Percentiles rank a stretch among this genome's conserved stretches.
Conservation (phyloP, 2,329 filamentous ascomycete species). For the Clarireedia paspali region DNA sequence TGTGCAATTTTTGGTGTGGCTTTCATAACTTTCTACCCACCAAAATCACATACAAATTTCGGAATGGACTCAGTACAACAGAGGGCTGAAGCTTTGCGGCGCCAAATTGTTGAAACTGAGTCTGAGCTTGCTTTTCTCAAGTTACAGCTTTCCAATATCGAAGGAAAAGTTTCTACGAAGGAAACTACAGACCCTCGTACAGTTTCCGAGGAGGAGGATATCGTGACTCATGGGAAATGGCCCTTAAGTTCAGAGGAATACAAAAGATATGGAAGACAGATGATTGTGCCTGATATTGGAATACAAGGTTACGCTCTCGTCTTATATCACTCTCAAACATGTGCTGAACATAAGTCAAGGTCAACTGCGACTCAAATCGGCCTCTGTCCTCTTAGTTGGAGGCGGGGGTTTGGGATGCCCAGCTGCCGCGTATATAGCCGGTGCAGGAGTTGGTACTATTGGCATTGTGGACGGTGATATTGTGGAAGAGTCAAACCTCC, state of each 20-base stretch:
- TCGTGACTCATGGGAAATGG: slow-evolving; percentile 42
- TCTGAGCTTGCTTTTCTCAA: slow-evolving; percentile 39
- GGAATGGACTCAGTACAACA: slow-evolving; percentile 32
- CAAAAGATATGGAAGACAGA: slow-evolving; percentile 78
- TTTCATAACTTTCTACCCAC: background rate
- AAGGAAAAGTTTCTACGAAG: slow-evolving; percentile 4
- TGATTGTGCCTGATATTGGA: slow-evolving; percentile 79
- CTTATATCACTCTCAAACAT: background rate
- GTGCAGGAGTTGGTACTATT: slow-evolving; percentile 75
- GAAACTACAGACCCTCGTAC: background rate
- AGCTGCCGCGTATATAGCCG: slow-evolving; percentile 85
- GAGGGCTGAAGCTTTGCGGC: slow-evolving; percentile 33
- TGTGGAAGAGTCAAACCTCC: slow-evolving; percentile 85
- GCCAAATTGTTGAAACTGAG: slow-evolving; percentile 42
- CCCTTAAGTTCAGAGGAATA: slow-evolving; percentile 69
- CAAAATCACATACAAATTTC: background rate
- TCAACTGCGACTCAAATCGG: slow-evolving; percentile 63
- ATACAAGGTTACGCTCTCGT: slow-evolving; percentile 49
- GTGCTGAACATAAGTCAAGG: slow-evolving; percentile 38
- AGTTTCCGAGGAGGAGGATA: background rate
- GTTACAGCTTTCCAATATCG: slow-evolving; percentile 34
- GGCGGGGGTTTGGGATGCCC: slow-evolving; percentile 88
- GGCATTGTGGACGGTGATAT: slow-evolving; percentile 82
- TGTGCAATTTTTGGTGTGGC: background rate
- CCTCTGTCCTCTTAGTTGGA: slow-evolving; percentile 74